Base-by-base conservation (phyloP, 257 asterid genomes). In the Eucommia ulmoides region DNA sequence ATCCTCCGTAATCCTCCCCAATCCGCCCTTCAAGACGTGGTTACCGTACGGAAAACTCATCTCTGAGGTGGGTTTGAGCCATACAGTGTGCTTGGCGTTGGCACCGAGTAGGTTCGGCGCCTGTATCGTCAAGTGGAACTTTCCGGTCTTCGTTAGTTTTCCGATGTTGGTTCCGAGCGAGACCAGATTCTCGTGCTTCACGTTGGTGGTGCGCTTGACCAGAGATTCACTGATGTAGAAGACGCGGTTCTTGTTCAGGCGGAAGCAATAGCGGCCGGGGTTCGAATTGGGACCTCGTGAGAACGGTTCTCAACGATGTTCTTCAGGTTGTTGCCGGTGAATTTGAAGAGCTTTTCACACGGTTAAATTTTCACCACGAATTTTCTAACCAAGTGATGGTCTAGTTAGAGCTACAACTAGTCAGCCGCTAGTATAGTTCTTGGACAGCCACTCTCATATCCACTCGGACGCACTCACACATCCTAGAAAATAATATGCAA, bases 171-270 rank as follows among this genome's bases (percentile, higher is more conserved):
- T 88, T 0, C 94, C 97, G 19, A 84, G 75, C 0, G 94, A 41
- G 0, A 84, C 64, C 6, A 88, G 62, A 26, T 80, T 88, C 94
- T 20, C 95, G n/a, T n/a, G 92, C 77, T 84, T 84, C 66, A 88
- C 45, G 63, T 84, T 88, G 33, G 95, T 88, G 20, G 97, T 95
- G 1, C 95, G 77, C 14, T 74, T 82, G 60, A 88, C 83, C 0
- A 88, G 70, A n/a, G 97, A 71, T 14, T 88, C 93, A 22, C 93
- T 81, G 2, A 88, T 92, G 66, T 88, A 81, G 80, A 65, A 81
- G 19, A 88, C 94, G 17, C 88, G 80, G 49, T 70, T 73, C 61
- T 70, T 82, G 46, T 82, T 94, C 60, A 88, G 81, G 45, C 97
- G 94, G 75, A 88, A 82, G 52, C 94, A 84, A 76, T 88, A 80